Evolutionary conservation across 176 grass and related monocot genomes (phyloP), one percentile per base, ranked within the genome.

Genomic region (Otatea glauca): DNA sequence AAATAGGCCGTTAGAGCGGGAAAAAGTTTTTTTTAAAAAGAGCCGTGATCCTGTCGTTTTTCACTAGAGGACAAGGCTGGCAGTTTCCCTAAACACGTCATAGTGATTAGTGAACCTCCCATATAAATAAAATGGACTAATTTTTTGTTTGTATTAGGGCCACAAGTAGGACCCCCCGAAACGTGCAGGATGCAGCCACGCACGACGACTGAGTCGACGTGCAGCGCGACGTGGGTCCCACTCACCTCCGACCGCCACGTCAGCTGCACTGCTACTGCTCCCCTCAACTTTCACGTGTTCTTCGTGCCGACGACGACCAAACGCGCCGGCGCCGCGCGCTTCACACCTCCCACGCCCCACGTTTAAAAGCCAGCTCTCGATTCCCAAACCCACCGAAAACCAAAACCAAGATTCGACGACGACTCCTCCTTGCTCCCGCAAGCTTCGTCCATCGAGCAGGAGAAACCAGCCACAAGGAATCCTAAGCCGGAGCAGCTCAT

Each of bases 231-330:
- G 39, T 21, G 68, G 41, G 1, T 41, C 39, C 15, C 63, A 50
- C 63, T 27, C 34, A 34, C 34, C 34, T 34, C 34, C 24, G n/a
- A 25, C 59, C 5, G 1, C 23, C 59, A 60, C n/a, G 45, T 13
- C 45, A 60, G 20, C n/a, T 20, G 4, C 29, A 38, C n/a, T 72
- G 18, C 65, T 21, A 41, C 39, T 7, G 39, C 39, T 41, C 39
- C 32, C 20, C 60, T 4, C 62, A 2, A 56, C 7, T 63, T 72
- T 63, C 84, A 86, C 84, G 75, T 86, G 75, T 79, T 86, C 6
- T 20, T 72, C 68, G 84, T 86, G 72, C 27, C 6, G 51, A 59
- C 64, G 49, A 44, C 62, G 64, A 69, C 24, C 75, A 68, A n/a
- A 53, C 66, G 24, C 51, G 24, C 17, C 23, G 29, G 64, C 47